Conservation (phyloP, 164 flowering plant species). For the Litsea cubeba region DNA sequence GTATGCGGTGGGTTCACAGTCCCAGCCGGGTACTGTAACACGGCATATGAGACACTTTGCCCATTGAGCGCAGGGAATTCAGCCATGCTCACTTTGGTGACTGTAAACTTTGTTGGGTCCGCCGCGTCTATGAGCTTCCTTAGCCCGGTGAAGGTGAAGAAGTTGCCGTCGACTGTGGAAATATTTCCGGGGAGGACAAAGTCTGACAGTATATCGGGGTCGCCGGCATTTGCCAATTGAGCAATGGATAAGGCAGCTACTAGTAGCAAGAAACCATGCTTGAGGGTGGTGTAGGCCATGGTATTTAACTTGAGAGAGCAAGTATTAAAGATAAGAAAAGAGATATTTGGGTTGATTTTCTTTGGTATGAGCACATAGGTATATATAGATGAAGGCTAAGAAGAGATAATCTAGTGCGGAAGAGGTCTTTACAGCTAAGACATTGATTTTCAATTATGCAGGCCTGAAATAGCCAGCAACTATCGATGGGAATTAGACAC, state of each 20-base stretch:
- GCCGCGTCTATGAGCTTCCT: background rate
- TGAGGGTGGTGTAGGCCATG: background rate
- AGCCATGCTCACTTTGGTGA: conserved; percentile 19
- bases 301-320: background rate
- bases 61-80: conserved; percentile 12
- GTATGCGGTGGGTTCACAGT: conserved; percentile 15
- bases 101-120: conserved; percentile 8
- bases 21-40: conserved; percentile 8
- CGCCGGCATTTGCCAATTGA: background rate
- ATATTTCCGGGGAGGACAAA: background rate
- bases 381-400: too few species aligned
- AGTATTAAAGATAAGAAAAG: too few species aligned
- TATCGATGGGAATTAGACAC: too few species aligned
- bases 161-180: background rate
- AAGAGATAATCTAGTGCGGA: too few species aligned
- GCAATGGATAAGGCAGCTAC: background rate
- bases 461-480: too few species aligned
- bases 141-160: conserved; percentile 1
- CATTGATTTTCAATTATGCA: too few species aligned
- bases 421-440: too few species aligned
- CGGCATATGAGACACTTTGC: conserved; percentile 23
- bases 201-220: background rate
- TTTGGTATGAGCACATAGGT: too few species aligned
- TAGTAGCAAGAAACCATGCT: background rate
- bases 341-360: too few species aligned